These are phyloP conservation scores for Epipyxis sp. DNA, from an alignment of 108 stramenopile genomes.

Conservation along the genomic window DNA sequence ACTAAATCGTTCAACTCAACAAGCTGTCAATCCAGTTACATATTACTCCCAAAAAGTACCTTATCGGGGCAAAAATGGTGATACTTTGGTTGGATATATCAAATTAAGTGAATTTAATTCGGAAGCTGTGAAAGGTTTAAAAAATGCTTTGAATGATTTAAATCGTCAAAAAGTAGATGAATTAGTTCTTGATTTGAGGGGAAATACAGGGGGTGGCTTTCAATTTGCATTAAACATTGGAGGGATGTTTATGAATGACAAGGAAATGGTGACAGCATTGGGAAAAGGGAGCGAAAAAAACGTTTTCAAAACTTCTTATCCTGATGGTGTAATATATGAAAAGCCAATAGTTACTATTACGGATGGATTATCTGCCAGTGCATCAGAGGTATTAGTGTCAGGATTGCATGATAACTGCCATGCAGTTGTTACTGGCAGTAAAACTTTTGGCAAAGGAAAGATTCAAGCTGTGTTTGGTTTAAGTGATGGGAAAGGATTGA, in stretches of 20 bases:
- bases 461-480: conserved; percentile 93
- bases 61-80: not conserved
- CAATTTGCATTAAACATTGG: conserved; percentile 88
- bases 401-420: conserved; percentile 86
- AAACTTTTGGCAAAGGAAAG: conserved; percentile 85
- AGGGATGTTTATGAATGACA: conserved; percentile 56
- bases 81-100: conserved; percentile 69
- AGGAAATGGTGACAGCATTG: not conserved
- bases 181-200: conserved; percentile 73
- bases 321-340: not conserved
- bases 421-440: conserved; percentile 81
- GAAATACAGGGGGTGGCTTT: conserved; percentile 86
- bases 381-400: conserved; percentile 82
- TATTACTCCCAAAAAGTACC: not conserved
- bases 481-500: conserved; percentile 77
- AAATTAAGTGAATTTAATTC: conserved; percentile 81
- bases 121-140: conserved; percentile 61
- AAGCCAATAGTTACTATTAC: conserved; percentile 9
- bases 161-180: conserved; percentile 71
- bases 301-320: not conserved
- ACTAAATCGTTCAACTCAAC: conserved; percentile 41
- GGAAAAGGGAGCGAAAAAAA: not conserved
- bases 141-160: conserved; percentile 68
- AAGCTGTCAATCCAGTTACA: conserved; percentile 39
- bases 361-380: conserved; percentile 51